Evolutionary conservation across 2,329 filamentous ascomycete species (phyloP), one percentile per base, ranked within the genome.

Genomic region (Cercospora sp.): DNA sequence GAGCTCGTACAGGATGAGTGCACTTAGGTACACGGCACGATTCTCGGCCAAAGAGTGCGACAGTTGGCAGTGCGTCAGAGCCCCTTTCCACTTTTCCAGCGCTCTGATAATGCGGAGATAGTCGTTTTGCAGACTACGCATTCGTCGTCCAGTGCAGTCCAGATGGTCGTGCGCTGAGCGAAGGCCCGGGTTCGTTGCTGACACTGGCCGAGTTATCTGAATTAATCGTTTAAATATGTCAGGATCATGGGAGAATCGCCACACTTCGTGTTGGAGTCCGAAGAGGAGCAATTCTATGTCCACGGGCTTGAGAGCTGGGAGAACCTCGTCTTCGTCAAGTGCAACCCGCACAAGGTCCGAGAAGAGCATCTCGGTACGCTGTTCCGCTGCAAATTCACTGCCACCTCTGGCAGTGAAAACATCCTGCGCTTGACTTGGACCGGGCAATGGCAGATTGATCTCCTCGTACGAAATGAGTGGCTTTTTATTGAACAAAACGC

Each of bases 161-260:
- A 57, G 53, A 30, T 30, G 53, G 12, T n/a, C n/a, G n/a, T n/a
- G n/a, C n/a, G n/a, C n/a, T n/a, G n/a, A n/a, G n/a, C n/a, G n/a
- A n/a, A n/a, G n/a, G n/a, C n/a, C n/a, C n/a, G n/a, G n/a, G n/a
- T n/a, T n/a, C n/a, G n/a, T n/a, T 31, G 30, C 3, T 33, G 3
- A 33, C 2, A 33, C 31, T 30, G 53, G 23, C 26, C 23, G 28
- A 16, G 28, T 26, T 20, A 5, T 8, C 6, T 31, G 28, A 1
- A 48, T 71, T 33, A 71, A 39, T 8, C 69, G 53, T 60, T 68
- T 66, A 57, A 69, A 71, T 9, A 69, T 61, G 5, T 67, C 67
- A 16, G 67, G 66, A 13, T 71, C 69, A n/a, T 71, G 69, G n/a
- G 67, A 67, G 60, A 69, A 69, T 39, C 64, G 61, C 69, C 69